phyloP scores from a whole-genome alignment of 257 asterid species.

The Solanum clarkiae region DNA sequence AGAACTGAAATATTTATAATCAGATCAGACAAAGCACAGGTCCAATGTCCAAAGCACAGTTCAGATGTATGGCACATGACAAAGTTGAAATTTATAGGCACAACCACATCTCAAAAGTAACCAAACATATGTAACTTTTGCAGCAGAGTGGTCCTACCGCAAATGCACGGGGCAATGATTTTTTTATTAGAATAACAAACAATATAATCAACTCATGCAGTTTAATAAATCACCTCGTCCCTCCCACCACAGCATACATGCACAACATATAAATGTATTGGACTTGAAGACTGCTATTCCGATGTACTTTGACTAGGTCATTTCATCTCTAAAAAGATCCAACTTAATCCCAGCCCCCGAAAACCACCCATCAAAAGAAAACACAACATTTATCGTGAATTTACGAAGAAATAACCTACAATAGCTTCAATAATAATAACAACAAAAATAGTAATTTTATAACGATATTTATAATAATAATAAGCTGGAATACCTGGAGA shows the following conservation, averaged over 20 bases:
- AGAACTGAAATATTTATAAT: not conserved
- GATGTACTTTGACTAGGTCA: not conserved
- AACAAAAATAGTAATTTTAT: not conserved
- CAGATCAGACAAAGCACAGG: not conserved
- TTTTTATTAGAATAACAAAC: not conserved
- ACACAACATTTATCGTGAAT: not conserved
- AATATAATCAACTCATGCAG: not conserved
- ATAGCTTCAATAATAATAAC: constrained; percentile 33
- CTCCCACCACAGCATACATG: not conserved
- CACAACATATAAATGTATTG: not conserved
- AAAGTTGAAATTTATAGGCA: not conserved
- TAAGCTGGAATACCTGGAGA: constrained; percentile 57
- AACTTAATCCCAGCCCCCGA: not conserved
- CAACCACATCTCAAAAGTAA: not conserved
- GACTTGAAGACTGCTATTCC: not conserved
- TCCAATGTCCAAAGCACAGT: not conserved
- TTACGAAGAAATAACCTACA: not conserved
- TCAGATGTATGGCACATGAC: not conserved
- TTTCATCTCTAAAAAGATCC: not conserved
- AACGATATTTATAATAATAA: not conserved
- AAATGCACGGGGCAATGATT: not conserved
- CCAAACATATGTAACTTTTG: not conserved
- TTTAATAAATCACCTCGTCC: not conserved
- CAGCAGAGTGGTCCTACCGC: not conserved
- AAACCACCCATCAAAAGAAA: not conserved